These are phyloP conservation scores for Eimeria acervulina DNA, from an alignment of 169 alveolate genomes.

Conservation along the genomic window DNA sequence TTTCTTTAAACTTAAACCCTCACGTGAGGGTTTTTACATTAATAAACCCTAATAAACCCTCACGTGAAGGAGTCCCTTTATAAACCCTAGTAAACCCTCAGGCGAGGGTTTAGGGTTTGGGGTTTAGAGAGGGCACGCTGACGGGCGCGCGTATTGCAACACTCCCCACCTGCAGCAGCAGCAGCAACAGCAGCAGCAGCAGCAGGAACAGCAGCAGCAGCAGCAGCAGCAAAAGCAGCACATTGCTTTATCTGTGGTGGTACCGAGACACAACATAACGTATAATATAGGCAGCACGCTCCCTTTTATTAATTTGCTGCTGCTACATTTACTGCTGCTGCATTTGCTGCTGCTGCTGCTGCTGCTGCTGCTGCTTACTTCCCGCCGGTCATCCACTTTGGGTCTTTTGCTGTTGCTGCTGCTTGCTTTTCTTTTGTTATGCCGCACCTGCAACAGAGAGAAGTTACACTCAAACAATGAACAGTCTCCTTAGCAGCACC, in stretches of 20 bases:
- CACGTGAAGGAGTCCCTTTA: neutral
- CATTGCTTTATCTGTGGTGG: no score
- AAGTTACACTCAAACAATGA: no score
- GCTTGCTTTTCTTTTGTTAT: neutral
- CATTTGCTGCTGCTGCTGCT: no score
- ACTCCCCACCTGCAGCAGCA: no score
- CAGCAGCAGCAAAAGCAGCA: neutral
- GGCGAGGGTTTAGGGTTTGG: no score
- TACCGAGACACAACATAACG: no score
- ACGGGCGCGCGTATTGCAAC: neutral
- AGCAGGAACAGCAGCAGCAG: neutral
- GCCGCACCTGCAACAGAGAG: constrained; percentile 37
- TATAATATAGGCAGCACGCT: no score
- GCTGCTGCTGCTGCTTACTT: no score
- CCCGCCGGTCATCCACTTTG: constrained; percentile 10
- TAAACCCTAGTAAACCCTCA: neutral
- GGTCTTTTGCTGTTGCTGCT: no score
- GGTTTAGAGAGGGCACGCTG: neutral
- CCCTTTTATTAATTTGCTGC: no score
- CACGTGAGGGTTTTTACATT: neutral
- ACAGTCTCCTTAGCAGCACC: no score
- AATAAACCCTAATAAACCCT: neutral
- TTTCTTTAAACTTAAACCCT: neutral
- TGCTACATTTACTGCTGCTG: no score
- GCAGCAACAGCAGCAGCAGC: constrained; percentile 30